Evolutionary conservation across 2,329 filamentous ascomycete genomes (phyloP), one percentile per base, ranked within the genome.

Genomic region (Lachnellula suecica): DNA sequence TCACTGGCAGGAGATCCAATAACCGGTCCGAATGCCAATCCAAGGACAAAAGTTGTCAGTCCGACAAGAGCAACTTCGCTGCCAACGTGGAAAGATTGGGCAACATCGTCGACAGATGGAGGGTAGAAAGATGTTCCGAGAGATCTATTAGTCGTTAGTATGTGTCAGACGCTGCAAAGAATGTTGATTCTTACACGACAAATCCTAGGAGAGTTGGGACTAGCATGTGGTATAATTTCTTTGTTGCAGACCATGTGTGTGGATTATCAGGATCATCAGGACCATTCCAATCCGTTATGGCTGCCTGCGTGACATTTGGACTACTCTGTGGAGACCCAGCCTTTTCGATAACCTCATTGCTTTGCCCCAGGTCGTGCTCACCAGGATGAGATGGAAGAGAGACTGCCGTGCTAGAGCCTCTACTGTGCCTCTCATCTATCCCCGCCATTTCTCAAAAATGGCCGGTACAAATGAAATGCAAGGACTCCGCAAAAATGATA

Each of bases 1-100:
- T 88, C 84, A 7, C 77, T 82, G 4, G 86, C 51, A 0, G 85
- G 84, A 0, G 81, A 82, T 48, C 82, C 77, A 4, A 87, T 42
- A 44, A 87, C 67, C 0, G 84, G 83, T 0, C 83, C 84, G 25
- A 82, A 77, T 2, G 78, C 82, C 51, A 83, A 79, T 19, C 86
- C 85, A 0, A 88, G 71, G 2, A 89, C 74, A 64, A 85, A 65
- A 4, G 37, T 40, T 1, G 37, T 40, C n/a, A 40, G 11, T 15
- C 37, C 37, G 17, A 40, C 4, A 19, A 40, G 37, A 19, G n/a
- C 17, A 19, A 40, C 37, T 31, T 51, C 49, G 19, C 25, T 47
- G 17, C 37, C 23, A 23, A 47, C 23, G 25, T 41, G 8, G 43
- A 44, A 51, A 19, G 9, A 15, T 3, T 24, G 19, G 17, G 44